Evolutionary conservation across 306 rosid species (phyloP), one percentile per base, ranked within the genome.

Genomic region (Quercus aquifolioides): DNA sequence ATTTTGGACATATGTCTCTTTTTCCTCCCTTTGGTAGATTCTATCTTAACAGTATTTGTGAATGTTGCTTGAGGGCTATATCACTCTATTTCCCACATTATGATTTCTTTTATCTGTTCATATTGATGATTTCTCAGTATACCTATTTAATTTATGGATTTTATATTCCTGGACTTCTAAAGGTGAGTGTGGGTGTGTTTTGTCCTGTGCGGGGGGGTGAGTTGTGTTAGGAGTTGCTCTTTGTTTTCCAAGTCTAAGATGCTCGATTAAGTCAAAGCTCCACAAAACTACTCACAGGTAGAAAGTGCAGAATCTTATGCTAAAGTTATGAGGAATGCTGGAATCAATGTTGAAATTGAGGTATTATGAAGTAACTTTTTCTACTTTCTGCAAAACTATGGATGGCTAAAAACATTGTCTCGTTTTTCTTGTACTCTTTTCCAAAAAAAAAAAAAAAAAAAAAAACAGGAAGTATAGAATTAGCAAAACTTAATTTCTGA

Each of bases 291-390:
- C 67, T 84, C 23, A 71, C 87, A 94, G 97, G 93, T 94, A 68
- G 91, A 90, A 57, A 87, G 85, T 69, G 99, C 99, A 23, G 99
- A 92, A 80, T 91, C 91, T 67, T 94, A 87, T 90, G 83, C 89
- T 59, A 88, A 55, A 59, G 80, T 75, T 74, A 86, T 91, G 82
- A 86, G 74, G 82, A 75, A 80, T 78, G 88, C 89, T 5, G 90
- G 92, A 74, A 84, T 94, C 78, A 86, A 76, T 78, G 84, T 94
- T 83, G 88, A 78, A 56, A 82, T 86, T 70, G 92, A 92, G 99
- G 99, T 94, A 87, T 73, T 52, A 5, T 17, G 52, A 56, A 33
- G 57, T 46, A 46, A 77, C 31, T 13, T 41, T 13, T 55, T 28
- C 54, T 49, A 12, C 14, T 64, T 64, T 67, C 20, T 6, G 19